These are phyloP conservation scores for Coprinopsis strossmayeri DNA, from an alignment of 768 basidiomycete genomes.

Conservation along the genomic window DNA sequence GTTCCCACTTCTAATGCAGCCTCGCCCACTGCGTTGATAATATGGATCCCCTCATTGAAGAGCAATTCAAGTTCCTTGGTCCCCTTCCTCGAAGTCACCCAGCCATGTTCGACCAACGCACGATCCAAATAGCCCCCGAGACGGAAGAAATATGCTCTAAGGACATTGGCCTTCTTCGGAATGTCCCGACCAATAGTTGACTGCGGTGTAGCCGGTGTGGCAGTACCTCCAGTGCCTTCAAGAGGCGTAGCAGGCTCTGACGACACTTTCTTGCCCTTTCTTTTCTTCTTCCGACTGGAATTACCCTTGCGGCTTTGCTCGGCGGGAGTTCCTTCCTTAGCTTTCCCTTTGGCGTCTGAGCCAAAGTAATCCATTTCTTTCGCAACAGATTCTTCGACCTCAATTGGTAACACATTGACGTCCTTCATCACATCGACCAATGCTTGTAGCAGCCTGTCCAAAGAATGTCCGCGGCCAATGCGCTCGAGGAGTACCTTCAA, in stretches of 20 bases:
- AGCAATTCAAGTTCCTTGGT: slow-evolving; percentile 13
- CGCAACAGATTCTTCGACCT: slow-evolving; percentile 12
- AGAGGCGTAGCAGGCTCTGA: no score
- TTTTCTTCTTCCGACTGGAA: slow-evolving; percentile 4
- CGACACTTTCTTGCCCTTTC: slow-evolving; percentile 10
- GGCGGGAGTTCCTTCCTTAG: neutral
- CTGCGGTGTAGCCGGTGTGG: neutral
- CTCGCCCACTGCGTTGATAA: slow-evolving; percentile 16
- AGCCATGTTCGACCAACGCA: slow-evolving; percentile 19
- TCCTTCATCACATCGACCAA: slow-evolving; percentile 17
- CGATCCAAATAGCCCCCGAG: slow-evolving; percentile 19
- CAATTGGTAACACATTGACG: slow-evolving; percentile 12
- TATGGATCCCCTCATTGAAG: slow-evolving; percentile 17
- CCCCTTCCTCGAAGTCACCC: slow-evolving; percentile 17
- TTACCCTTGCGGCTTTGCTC: slow-evolving; percentile 12
- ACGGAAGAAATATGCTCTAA: slow-evolving; percentile 15
- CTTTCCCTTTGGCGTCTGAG: slow-evolving; percentile 1
- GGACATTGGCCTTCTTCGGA: slow-evolving; percentile 6
- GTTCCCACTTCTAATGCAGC: neutral
- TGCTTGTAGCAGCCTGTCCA: slow-evolving; percentile 22
- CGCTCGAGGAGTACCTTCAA: slow-evolving; percentile 29
- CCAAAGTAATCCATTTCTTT: slow-evolving; percentile 6
- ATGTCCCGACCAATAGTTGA: neutral
- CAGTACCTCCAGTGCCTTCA: neutral
- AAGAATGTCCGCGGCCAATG: slow-evolving; percentile 23